Percentiles rank a stretch among this genome's conserved stretches.
These are phyloP conservation scores for Aureobasidium sp. DNA, from an alignment of 2,329 filamentous ascomycete species.

Conservation along the genomic window DNA sequence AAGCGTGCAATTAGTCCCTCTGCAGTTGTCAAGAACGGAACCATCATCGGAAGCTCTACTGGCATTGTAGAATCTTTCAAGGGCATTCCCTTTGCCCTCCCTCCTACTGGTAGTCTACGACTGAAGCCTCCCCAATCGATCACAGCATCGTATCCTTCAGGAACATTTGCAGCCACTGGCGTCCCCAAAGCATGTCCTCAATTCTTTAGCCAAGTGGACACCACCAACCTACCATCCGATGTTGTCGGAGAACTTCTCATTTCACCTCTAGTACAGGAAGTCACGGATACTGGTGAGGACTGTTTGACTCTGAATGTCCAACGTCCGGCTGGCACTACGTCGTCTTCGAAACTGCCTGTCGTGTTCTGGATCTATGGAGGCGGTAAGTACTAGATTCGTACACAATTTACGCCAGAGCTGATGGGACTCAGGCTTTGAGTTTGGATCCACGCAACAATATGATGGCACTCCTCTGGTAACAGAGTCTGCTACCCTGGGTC, in stretches of 20 bases:
- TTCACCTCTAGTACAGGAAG: conserved; percentile 30
- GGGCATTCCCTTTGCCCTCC: conserved; percentile 66
- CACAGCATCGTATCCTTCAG: conserved; percentile 40
- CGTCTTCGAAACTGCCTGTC: conserved; percentile 34
- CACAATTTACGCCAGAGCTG: neutral
- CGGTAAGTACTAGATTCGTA: neutral
- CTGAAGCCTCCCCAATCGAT: conserved; percentile 60
- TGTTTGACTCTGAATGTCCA: conserved; percentile 37
- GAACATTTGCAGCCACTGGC: conserved; percentile 52
- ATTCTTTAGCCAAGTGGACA: conserved; percentile 50
- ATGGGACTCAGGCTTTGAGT: conserved; percentile 24
- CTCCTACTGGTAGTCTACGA: conserved; percentile 57
- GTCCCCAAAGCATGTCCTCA: conserved; percentile 60
- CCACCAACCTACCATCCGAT: conserved; percentile 25
- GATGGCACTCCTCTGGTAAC: conserved; percentile 31
- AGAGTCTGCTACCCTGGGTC: conserved; percentile 38
- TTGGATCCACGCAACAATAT: conserved; percentile 31
- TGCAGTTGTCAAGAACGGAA: conserved; percentile 49
- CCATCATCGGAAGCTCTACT: conserved; percentile 41
- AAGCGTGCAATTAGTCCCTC: conserved; percentile 32
- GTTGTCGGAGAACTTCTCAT: conserved; percentile 31
- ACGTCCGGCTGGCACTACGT: conserved; percentile 29
- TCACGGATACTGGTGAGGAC: conserved; percentile 31
- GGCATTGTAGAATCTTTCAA: conserved; percentile 57
- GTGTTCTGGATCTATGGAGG: conserved; percentile 43